Percentiles rank a stretch among this genome's conserved stretches.
Evolutionary conservation across 495 filamentous ascomycete genomes (phyloP).

Genomic region (Haplographium delicatum): DNA sequence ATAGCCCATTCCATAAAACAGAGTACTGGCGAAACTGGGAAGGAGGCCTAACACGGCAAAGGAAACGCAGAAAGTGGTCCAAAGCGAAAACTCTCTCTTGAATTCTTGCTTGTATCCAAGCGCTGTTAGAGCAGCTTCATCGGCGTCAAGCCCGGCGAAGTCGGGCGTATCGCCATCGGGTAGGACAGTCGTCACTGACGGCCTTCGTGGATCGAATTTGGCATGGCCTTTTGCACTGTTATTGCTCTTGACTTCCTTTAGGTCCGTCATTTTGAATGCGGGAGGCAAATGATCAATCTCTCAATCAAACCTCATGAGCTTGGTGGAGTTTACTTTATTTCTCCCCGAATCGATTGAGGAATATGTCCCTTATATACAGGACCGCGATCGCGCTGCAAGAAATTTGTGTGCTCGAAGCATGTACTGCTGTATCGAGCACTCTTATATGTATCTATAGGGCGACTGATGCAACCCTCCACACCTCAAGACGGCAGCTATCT

Average conservation of each 20-base stretch:
- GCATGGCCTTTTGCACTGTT: neutral
- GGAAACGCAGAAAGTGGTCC: slow-evolving; percentile 74
- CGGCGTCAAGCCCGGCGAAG: slow-evolving; percentile 38
- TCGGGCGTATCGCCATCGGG: slow-evolving; percentile 56
- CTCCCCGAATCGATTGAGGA: neutral
- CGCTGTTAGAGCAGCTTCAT: slow-evolving; percentile 65
- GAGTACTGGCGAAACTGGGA: slow-evolving; percentile 68
- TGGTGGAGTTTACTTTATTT: neutral
- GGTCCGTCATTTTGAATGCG: slow-evolving; percentile 8
- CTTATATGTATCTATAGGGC: neutral
- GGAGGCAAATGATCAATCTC: neutral
- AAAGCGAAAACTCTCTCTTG: slow-evolving; percentile 78
- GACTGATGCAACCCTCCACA: neutral
- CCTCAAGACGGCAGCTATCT: slow-evolving; percentile 17
- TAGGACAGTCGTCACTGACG: slow-evolving; percentile 64
- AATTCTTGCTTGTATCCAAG: slow-evolving; percentile 79
- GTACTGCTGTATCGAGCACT: neutral
- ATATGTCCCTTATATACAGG: neutral
- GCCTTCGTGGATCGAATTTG: slow-evolving; percentile 13
- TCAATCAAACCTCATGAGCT: neutral
- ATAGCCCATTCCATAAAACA: slow-evolving; percentile 79
- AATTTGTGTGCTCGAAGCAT: neutral
- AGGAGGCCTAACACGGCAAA: slow-evolving; percentile 72
- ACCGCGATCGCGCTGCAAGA: neutral
- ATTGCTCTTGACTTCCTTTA: slow-evolving; percentile 10